phyloP scores from a whole-genome alignment of 1,284 basidiomycete species.

The Rhodotorula glutinis region DNA sequence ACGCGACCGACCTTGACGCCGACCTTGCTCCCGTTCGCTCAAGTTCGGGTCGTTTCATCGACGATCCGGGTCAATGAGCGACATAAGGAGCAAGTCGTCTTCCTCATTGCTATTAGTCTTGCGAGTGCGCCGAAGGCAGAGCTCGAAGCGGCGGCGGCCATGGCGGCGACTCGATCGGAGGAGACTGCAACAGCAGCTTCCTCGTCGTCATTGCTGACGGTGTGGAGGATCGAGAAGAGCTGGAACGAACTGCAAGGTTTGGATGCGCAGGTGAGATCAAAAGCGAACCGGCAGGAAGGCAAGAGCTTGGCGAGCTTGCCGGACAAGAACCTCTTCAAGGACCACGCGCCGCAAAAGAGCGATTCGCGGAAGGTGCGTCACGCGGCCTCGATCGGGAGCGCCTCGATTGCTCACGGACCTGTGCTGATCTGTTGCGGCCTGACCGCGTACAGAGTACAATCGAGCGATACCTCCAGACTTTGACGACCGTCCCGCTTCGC shows the following conservation, averaged over 20 bases:
- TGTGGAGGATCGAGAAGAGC: slow-evolving; percentile 89
- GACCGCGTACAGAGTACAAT: slow-evolving; percentile 62
- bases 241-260: slow-evolving; percentile 85
- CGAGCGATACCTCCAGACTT: slow-evolving; percentile 80
- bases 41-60: slow-evolving; percentile 29
- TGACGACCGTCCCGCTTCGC: slow-evolving; percentile 72
- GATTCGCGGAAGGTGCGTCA: slow-evolving; percentile 81
- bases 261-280: slow-evolving; percentile 61
- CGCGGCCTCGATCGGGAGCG: background rate
- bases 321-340: slow-evolving; percentile 89
- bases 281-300: slow-evolving; percentile 65
- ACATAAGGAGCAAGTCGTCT: slow-evolving; percentile 80
- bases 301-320: slow-evolving; percentile 72
- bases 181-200: background rate
- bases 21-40: slow-evolving; percentile 24
- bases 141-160: background rate
- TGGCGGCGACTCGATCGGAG: background rate
- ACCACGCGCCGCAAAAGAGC: slow-evolving; percentile 92
- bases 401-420: background rate
- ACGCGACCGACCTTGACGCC: slow-evolving; percentile 30
- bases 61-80: slow-evolving; percentile 73
- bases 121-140: slow-evolving; percentile 19
- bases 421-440: background rate
- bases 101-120: slow-evolving; percentile 58
- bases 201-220: slow-evolving; percentile 49